A percentile compares a stretch with the other conserved stretches of the same genome.
Conservation (phyloP, 169 alveolate genomes). For the Eimeria necatrix region DNA sequence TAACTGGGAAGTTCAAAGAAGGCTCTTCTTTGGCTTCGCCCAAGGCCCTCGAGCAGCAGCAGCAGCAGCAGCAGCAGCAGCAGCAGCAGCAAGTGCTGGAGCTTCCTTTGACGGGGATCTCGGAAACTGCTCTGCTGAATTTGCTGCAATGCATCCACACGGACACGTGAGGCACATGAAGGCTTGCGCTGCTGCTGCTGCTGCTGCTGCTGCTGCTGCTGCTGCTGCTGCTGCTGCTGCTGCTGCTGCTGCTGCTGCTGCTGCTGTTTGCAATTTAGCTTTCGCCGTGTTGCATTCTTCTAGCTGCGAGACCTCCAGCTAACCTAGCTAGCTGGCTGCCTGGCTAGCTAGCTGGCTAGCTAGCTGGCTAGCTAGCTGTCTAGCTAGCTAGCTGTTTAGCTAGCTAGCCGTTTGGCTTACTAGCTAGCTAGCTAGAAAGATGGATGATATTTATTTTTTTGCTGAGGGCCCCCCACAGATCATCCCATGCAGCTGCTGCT, state of each 20-base stretch:
- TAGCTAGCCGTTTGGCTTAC: too few relatives aligned
- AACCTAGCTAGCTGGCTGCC: too few relatives aligned
- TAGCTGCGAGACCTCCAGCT: neutral
- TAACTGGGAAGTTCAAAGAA: constrained; percentile 16
- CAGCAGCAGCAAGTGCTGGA: constrained; percentile 31
- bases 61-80: constrained; percentile 44
- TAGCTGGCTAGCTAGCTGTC: too few relatives aligned
- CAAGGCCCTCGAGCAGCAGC: neutral
- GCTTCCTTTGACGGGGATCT: neutral
- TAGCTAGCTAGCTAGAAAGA: too few relatives aligned
- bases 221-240: constrained; percentile 40
- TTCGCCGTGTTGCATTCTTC: neutral
- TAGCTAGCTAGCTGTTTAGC: too few relatives aligned
- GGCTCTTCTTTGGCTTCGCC: constrained; percentile 3
- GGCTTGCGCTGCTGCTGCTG: constrained; percentile 6
- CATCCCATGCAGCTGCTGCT: too few relatives aligned
- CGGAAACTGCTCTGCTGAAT: constrained; percentile 2
- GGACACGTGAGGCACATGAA: neutral
- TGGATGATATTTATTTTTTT: too few relatives aligned
- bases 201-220: constrained; percentile 5
- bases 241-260: neutral
- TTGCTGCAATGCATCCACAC: constrained; percentile 47
- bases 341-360: too few relatives aligned
- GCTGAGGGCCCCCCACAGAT: too few relatives aligned
- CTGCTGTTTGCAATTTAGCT: neutral